Percentiles rank a stretch among this genome's conserved stretches.
These are phyloP conservation scores for Auriscalpium microsporum DNA, from an alignment of 768 basidiomycete genomes.

Conservation along the genomic window DNA sequence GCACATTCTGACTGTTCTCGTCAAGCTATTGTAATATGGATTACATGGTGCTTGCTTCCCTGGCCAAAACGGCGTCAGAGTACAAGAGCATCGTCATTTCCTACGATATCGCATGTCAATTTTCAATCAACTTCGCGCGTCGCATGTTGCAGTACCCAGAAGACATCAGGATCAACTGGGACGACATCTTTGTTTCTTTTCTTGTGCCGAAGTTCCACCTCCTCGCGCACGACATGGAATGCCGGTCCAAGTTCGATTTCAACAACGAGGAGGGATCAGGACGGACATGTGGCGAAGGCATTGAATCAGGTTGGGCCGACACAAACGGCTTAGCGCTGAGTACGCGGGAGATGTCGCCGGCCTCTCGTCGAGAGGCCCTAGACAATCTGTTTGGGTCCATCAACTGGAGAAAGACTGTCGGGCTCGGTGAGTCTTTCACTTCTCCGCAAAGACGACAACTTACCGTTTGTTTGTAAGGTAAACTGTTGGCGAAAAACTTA, in stretches of 20 bases:
- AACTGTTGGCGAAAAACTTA: not conserved
- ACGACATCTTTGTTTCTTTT: not conserved
- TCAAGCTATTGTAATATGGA: not conserved
- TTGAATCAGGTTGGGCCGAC: no score
- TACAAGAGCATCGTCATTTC: not conserved
- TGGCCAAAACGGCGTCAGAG: no score
- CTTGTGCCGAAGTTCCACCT: conserved; percentile 14
- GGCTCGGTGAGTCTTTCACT: not conserved
- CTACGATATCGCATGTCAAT: conserved; percentile 24
- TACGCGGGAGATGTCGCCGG: not conserved
- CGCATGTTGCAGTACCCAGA: not conserved
- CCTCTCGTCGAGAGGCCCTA: not conserved
- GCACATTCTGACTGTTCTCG: no score
- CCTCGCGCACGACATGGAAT: conserved; percentile 16
- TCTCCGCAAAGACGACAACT: not conserved
- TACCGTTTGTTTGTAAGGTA: not conserved
- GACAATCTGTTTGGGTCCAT: not conserved
- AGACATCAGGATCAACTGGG: not conserved
- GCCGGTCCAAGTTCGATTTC: conserved; percentile 23
- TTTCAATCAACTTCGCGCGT: conserved; percentile 12
- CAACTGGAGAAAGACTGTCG: not conserved
- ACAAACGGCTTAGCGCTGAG: not conserved
- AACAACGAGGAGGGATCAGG: no score
- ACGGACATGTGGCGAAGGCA: no score
- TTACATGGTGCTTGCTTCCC: not conserved